Evolutionary conservation across 1,139 yeast genomes (phyloP).

Genomic region (Nakaseomyces kungkrabaensis): DNA sequence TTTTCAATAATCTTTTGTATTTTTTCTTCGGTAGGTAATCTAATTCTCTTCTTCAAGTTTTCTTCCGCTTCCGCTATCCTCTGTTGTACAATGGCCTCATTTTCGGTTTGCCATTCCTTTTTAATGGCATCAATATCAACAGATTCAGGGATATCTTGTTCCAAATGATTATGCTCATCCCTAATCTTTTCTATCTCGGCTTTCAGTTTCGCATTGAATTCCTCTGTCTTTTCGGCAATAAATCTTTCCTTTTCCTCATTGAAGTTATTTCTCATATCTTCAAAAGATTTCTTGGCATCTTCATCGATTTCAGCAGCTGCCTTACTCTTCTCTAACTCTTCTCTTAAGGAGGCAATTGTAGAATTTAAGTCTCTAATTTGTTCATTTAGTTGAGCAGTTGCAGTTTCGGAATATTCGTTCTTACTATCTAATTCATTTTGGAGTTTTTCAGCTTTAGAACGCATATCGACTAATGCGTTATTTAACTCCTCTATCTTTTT

Average conservation of each 20-base stretch:
- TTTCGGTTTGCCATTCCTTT: conserved; percentile 20
- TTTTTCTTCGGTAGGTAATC: conserved; percentile 22
- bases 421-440: neutral
- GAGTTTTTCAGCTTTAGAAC: neutral
- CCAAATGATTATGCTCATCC: conserved; percentile 11
- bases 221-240: conserved; percentile 12
- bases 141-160: conserved; percentile 13
- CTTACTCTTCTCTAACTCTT: conserved; percentile 3
- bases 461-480: conserved; percentile 12
- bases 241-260: conserved; percentile 19
- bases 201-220: conserved; percentile 15
- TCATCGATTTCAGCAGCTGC: conserved; percentile 3
- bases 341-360: conserved; percentile 2
- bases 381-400: conserved; percentile 2
- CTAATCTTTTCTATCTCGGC: conserved; percentile 7
- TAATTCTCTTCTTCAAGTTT: conserved; percentile 21
- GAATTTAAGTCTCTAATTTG: conserved; percentile 5
- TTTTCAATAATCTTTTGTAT: conserved; percentile 19
- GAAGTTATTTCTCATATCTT: conserved; percentile 18
- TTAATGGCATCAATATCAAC: conserved; percentile 9
- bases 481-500: conserved; percentile 3
- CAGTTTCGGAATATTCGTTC: neutral
- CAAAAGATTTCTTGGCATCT: conserved; percentile 16
- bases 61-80: conserved; percentile 23
- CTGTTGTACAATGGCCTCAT: conserved; percentile 16